Percentiles rank a stretch among this genome's conserved stretches.
Conservation (phyloP, 2,329 filamentous ascomycete species). For the Lanzia echinophila region DNA sequence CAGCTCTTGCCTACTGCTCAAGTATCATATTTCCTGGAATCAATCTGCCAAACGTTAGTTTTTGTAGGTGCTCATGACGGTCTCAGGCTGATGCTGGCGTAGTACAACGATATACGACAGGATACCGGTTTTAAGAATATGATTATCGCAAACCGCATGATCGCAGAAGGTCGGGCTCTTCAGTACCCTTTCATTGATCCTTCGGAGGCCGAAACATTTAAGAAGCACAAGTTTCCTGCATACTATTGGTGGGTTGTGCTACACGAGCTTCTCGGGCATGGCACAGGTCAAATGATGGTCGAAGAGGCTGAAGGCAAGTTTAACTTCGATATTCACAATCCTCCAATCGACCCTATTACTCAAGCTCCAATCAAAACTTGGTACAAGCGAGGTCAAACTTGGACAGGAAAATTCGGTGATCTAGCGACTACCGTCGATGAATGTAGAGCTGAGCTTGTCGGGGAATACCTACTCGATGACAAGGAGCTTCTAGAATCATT, state of each 20-base stretch:
- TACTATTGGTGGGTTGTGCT: slow-evolving; percentile 52
- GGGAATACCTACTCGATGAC: slow-evolving; percentile 39
- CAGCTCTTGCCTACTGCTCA: slow-evolving; percentile 38
- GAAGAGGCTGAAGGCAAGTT: slow-evolving; percentile 44
- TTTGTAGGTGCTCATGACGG: not conserved
- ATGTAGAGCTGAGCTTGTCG: slow-evolving; percentile 38
- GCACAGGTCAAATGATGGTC: slow-evolving; percentile 54
- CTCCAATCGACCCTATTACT: slow-evolving; percentile 50
- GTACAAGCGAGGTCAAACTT: slow-evolving; percentile 59
- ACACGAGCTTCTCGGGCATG: slow-evolving; percentile 60
- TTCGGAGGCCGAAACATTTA: slow-evolving; percentile 53
- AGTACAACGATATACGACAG: slow-evolving; percentile 8
- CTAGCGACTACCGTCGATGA: slow-evolving; percentile 57
- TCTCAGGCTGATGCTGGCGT: not conserved
- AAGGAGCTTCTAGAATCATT: slow-evolving; percentile 38
- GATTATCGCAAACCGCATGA: slow-evolving; percentile 52
- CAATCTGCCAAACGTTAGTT: slow-evolving; percentile 39
- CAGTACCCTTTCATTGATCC: slow-evolving; percentile 51
- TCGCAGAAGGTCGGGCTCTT: slow-evolving; percentile 36
- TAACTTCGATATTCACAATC: slow-evolving; percentile 54
- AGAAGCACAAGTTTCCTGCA: slow-evolving; percentile 63
- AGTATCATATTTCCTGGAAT: slow-evolving; percentile 39
- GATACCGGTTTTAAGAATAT: slow-evolving; percentile 56
- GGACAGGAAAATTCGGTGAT: slow-evolving; percentile 53
- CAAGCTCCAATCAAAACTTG: slow-evolving; percentile 46